These are phyloP conservation scores for Colletotrichum echinochloae DNA, from an alignment of 2,329 filamentous ascomycete genomes.

Conservation along the genomic window DNA sequence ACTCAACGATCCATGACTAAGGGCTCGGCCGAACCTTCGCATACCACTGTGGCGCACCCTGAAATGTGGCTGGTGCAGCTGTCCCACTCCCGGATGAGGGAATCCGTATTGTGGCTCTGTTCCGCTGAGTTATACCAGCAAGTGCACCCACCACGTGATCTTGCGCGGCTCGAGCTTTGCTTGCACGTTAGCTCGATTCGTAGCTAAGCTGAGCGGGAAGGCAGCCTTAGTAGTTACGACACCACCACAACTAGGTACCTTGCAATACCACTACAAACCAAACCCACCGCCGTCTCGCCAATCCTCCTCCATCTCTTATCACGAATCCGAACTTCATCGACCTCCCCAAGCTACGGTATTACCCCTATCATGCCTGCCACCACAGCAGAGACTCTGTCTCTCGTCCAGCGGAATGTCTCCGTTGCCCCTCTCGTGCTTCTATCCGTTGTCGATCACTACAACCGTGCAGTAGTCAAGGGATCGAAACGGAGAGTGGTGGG, in stretches of 20 bases:
- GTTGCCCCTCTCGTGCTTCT: constrained; percentile 98
- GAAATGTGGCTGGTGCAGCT: not conserved
- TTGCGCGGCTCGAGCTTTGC: constrained; percentile 41
- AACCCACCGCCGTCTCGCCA: constrained; percentile 21
- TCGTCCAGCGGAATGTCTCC: constrained; percentile 94
- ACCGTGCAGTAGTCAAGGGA: constrained; percentile 88
- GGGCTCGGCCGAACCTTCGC: not conserved
- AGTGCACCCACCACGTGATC: constrained; percentile 33
- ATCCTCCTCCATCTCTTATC: constrained; percentile 25
- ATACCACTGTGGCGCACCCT: not conserved
- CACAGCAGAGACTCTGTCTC: constrained; percentile 94
- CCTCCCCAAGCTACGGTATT: constrained; percentile 35
- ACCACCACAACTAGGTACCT: constrained; percentile 36
- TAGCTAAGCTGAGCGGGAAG: constrained; percentile 43
- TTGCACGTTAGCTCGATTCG: constrained; percentile 40
- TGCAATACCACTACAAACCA: constrained; percentile 27
- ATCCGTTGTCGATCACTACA: constrained; percentile 98
- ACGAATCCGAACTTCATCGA: constrained; percentile 36
- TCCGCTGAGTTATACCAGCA: not conserved
- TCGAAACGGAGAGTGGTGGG: constrained; percentile 90
- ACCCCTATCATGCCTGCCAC: constrained; percentile 85
- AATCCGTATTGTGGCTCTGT: not conserved
- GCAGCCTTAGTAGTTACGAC: constrained; percentile 46
- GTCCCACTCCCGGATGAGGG: not conserved
- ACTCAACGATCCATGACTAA: constrained; percentile 12